A percentile compares a stretch with the other conserved stretches of the same genome.
These are phyloP conservation scores for Geotrichum cucujoidarum DNA, from an alignment of 1,139 yeast genomes.

Conservation along the genomic window DNA sequence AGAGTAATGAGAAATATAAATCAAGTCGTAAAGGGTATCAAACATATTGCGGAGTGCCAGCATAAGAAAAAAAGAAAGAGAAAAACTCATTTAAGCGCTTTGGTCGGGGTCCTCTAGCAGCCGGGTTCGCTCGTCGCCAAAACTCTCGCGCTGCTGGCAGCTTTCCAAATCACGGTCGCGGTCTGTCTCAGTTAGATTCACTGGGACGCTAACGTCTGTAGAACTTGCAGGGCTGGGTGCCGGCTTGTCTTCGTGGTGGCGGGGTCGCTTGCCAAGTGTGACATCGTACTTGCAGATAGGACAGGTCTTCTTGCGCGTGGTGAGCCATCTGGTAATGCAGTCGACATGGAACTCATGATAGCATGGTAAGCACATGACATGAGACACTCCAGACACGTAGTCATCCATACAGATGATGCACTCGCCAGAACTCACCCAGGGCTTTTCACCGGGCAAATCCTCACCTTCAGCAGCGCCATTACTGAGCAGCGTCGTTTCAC, in stretches of 20 bases:
- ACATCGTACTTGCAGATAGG: slow-evolving; percentile 38
- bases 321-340: slow-evolving; percentile 42
- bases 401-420: slow-evolving; percentile 44
- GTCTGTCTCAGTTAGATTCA: too few relatives aligned
- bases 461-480: background rate
- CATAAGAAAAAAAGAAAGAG: too few relatives aligned
- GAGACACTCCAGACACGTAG: slow-evolving; percentile 34
- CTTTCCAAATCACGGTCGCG: background rate
- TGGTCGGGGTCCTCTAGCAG: too few relatives aligned
- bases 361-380: slow-evolving; percentile 41
- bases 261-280: slow-evolving; percentile 16
- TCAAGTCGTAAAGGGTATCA: too few relatives aligned
- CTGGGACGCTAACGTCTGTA: too few relatives aligned
- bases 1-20: too few relatives aligned
- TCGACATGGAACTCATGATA: slow-evolving; percentile 42
- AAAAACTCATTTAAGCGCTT: too few relatives aligned
- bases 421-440: slow-evolving; percentile 38
- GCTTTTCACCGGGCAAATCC: slow-evolving; percentile 20
- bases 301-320: slow-evolving; percentile 36
- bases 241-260: too few relatives aligned
- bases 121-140: background rate
- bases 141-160: background rate
- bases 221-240: too few relatives aligned
- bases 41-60: too few relatives aligned
- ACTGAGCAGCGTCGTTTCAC: background rate